phyloP scores from a whole-genome alignment of 495 filamentous ascomycete genomes.

The Lindgomyces ingoldianus region DNA sequence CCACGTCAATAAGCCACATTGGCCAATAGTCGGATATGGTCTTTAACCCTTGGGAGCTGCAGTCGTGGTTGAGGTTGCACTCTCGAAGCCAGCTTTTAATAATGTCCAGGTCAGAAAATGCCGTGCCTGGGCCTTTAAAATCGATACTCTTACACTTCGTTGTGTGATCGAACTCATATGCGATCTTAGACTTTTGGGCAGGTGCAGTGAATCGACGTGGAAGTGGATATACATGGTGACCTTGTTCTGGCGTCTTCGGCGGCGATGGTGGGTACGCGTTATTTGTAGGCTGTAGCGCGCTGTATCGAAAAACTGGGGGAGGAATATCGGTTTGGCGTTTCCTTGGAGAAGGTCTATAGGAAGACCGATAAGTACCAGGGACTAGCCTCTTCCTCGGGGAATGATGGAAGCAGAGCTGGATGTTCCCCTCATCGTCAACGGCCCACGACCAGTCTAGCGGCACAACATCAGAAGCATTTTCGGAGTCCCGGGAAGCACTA shows the following conservation, averaged over 20 bases:
- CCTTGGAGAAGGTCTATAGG: neutral
- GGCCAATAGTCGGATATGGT: neutral
- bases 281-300: neutral
- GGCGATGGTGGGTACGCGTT: neutral
- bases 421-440: neutral
- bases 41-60: neutral
- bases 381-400: neutral
- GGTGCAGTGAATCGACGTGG: neutral
- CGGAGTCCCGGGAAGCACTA: neutral
- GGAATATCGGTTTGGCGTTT: neutral
- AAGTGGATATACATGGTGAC: neutral
- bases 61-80: neutral
- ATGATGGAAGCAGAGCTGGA: neutral
- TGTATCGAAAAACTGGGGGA: neutral
- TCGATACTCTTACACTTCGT: neutral
- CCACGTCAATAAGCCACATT: neutral
- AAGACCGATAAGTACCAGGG: neutral
- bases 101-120: neutral
- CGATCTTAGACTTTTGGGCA: neutral
- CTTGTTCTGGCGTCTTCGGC: neutral
- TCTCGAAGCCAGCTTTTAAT: neutral
- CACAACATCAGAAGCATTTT: neutral
- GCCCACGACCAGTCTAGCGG: neutral
- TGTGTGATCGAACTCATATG: neutral
- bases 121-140: neutral